Evolutionary conservation across 2,329 filamentous ascomycete genomes (phyloP).

Genomic region (Didymella sp.): DNA sequence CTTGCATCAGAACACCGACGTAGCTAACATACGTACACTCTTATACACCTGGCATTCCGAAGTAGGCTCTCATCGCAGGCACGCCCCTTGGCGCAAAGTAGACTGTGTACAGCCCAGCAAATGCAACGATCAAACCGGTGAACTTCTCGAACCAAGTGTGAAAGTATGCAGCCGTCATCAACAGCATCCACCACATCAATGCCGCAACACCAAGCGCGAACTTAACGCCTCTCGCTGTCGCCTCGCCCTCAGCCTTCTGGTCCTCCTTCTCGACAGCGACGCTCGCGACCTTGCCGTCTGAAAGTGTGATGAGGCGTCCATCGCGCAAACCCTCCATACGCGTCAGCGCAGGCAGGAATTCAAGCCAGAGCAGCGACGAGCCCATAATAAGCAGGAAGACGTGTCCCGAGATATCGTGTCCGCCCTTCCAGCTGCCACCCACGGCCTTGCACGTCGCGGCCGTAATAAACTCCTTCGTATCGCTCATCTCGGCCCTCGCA

Average conservation of each 20-base stretch:
- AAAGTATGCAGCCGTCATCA: constrained; percentile 99
- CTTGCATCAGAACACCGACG: neutral
- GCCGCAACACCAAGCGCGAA: constrained; percentile 65
- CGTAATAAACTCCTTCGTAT: constrained; percentile 65
- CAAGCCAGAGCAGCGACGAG: constrained; percentile 80
- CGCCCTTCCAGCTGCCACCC: constrained; percentile 87
- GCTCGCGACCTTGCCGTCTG: constrained; percentile 66
- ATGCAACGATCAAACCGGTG: constrained; percentile 58
- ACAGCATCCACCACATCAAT: constrained; percentile 90
- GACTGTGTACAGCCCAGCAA: constrained; percentile 53
- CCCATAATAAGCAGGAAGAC: constrained; percentile 90
- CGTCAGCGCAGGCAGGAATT: constrained; percentile 71
- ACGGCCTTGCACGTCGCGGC: constrained; percentile 81
- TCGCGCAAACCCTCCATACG: constrained; percentile 59
- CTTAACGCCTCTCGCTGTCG: constrained; percentile 61
- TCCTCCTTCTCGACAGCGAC: constrained; percentile 51
- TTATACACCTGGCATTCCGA: constrained; percentile 58
- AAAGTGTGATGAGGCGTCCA: constrained; percentile 70
- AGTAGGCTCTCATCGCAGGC: constrained; percentile 50
- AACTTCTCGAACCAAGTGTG: constrained; percentile 98
- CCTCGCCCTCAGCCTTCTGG: constrained; percentile 50
- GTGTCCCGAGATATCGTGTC: constrained; percentile 94
- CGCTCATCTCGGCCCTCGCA: constrained; percentile 55
- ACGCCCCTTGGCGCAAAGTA: constrained; percentile 58
- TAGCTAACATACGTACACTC: neutral